A percentile compares a stretch with the other conserved stretches of the same genome.
These are phyloP conservation scores for Plasmodium vinckei DNA, from an alignment of 169 alveolate genomes.

Conservation along the genomic window DNA sequence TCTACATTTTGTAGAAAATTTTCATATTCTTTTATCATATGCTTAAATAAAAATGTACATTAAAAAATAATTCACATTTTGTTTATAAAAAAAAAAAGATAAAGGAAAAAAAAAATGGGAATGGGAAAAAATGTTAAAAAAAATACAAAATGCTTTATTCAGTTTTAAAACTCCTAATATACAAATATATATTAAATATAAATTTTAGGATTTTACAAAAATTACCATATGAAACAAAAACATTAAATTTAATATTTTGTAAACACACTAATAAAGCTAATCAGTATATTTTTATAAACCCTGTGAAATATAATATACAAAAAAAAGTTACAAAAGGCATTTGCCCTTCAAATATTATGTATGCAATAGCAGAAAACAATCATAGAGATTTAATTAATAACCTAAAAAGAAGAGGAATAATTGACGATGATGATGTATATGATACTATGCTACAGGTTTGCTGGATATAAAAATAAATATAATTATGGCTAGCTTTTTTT, in stretches of 20 bases:
- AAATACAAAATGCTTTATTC: conserved; percentile 14
- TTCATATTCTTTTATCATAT: too few species aligned
- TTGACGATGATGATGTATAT: conserved; percentile 76
- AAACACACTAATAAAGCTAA: conserved; percentile 10
- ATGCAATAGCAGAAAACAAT: conserved; percentile 25
- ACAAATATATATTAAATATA: conserved; percentile 26
- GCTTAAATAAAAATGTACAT: too few species aligned
- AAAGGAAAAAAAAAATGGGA: background rate
- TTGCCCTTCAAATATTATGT: conserved; percentile 11
- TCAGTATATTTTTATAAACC: conserved; percentile 1
- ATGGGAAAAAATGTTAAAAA: background rate
- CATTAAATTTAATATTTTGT: conserved; percentile 31
- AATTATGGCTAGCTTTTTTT: background rate
- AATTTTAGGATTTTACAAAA: conserved; percentile 6
- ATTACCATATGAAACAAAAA: conserved; percentile 12
- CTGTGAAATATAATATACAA: background rate
- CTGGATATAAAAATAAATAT: background rate
- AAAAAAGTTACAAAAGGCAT: conserved; percentile 5
- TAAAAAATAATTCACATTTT: background rate
- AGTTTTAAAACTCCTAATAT: conserved; percentile 14
- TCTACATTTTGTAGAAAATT: too few species aligned
- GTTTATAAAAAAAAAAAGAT: background rate
- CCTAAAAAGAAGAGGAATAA: conserved; percentile 63
- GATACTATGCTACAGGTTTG: conserved; percentile 75
- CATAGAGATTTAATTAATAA: conserved; percentile 63